phyloP scores from a whole-genome alignment of 805 yeast species.

The Yarrowia sp. region DNA sequence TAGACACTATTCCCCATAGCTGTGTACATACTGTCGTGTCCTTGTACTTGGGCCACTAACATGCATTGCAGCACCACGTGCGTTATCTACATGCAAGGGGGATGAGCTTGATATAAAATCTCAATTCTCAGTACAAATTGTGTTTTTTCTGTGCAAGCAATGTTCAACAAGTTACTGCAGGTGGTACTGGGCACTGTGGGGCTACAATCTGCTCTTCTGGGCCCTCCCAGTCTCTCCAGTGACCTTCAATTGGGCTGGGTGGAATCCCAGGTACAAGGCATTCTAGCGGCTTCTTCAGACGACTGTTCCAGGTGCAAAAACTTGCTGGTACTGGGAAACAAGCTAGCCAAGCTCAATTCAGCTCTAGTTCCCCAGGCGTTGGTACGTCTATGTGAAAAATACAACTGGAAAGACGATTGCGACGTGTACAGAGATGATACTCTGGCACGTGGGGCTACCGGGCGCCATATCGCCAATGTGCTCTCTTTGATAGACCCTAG shows the following conservation, averaged over 20 bases:
- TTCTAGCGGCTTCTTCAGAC: not conserved
- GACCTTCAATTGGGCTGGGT: slow-evolving; percentile 6
- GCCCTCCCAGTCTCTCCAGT: not conserved
- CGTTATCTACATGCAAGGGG: slow-evolving; percentile 30
- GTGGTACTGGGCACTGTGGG: slow-evolving; percentile 5
- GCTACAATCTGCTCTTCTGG: not conserved
- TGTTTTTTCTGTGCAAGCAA: not conserved
- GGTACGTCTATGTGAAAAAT: slow-evolving; percentile 5
- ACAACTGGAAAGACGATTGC: slow-evolving; percentile 23
- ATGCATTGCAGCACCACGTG: slow-evolving; percentile 15
- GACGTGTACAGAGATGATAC: slow-evolving; percentile 20
- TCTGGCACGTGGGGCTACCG: slow-evolving; percentile 2
- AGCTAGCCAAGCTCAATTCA: not conserved
- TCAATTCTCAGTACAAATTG: too few species aligned
- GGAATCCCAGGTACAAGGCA: not conserved
- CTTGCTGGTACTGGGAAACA: slow-evolving; percentile 3
- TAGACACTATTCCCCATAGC: too few species aligned
- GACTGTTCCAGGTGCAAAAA: slow-evolving; percentile 8
- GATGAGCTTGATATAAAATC: slow-evolving; percentile 7
- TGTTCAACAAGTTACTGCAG: slow-evolving; percentile 2
- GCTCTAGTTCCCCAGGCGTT: not conserved
- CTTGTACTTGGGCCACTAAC: not conserved
- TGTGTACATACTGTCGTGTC: too few species aligned
- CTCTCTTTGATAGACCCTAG: slow-evolving; percentile 59
- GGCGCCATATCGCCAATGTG: slow-evolving; percentile 56